phyloP scores from a whole-genome alignment of 2,329 filamentous ascomycete genomes.

The Pseudocercospora crystallina region DNA sequence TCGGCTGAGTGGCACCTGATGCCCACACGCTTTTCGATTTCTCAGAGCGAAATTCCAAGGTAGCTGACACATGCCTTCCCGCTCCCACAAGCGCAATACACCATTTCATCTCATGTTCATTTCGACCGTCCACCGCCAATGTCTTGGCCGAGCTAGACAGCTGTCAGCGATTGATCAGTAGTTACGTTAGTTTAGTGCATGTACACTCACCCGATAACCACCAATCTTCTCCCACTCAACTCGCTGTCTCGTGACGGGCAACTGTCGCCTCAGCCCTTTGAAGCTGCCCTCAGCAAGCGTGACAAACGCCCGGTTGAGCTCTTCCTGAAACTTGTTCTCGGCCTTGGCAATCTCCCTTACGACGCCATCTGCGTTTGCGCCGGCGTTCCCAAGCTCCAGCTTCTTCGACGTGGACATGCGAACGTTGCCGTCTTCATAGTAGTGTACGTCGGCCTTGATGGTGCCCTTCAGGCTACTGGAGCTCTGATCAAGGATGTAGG shows the following conservation, averaged over 20 bases:
- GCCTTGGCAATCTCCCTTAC: slow-evolving; percentile 72
- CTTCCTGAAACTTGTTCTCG: slow-evolving; percentile 95
- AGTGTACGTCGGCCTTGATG: slow-evolving; percentile 94
- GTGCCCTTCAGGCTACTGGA: slow-evolving; percentile 69
- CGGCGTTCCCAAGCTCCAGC: slow-evolving; percentile 60
- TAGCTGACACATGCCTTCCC: no score
- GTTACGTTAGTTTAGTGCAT: slow-evolving; percentile 8
- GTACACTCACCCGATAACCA: slow-evolving; percentile 71
- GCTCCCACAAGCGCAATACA: no score
- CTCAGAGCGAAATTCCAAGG: no score
- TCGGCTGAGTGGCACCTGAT: no score
- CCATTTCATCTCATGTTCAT: slow-evolving; percentile 17
- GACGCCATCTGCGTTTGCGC: slow-evolving; percentile 65
- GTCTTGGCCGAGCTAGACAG: slow-evolving; percentile 47
- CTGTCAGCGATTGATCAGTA: slow-evolving; percentile 18
- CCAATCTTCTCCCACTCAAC: slow-evolving; percentile 99
- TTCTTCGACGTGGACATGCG: slow-evolving; percentile 86
- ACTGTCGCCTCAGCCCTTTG: slow-evolving; percentile 85
- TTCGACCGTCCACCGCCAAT: slow-evolving; percentile 50
- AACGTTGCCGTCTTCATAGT: slow-evolving; percentile 99
- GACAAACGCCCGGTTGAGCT: slow-evolving; percentile 87
- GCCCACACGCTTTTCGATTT: no score
- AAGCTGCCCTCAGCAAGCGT: slow-evolving; percentile 91
- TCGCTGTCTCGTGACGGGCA: slow-evolving; percentile 96
- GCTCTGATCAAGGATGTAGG: slow-evolving; percentile 76